Evolutionary conservation across 768 basidiomycete species (phyloP).

Genomic region (Leccinum aurantiacum): DNA sequence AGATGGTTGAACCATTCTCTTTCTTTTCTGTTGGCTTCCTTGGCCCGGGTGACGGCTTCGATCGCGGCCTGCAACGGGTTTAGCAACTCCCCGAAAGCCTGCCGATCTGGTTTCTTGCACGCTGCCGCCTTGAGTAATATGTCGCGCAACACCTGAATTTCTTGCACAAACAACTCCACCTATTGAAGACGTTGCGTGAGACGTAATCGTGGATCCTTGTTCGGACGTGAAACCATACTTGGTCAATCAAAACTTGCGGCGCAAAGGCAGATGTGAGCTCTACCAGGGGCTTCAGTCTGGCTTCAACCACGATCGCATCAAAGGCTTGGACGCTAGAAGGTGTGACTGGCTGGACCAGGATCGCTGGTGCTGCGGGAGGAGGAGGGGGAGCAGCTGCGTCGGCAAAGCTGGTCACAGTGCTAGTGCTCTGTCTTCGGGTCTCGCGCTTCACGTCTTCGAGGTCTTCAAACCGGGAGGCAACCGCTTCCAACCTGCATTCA

Average conservation of each 20-base stretch:
- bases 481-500: constrained; percentile 78
- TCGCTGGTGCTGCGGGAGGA: constrained; percentile 36
- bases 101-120: constrained; percentile 79
- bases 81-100: constrained; percentile 56
- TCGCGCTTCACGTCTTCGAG: constrained; percentile 56
- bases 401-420: constrained; percentile 30
- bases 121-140: constrained; percentile 65
- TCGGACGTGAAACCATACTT: constrained; percentile 50
- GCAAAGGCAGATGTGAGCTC: constrained; percentile 72
- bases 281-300: constrained; percentile 71
- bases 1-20: constrained; percentile 84
- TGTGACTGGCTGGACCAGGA: constrained; percentile 40
- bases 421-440: constrained; percentile 29
- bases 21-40: constrained; percentile 78
- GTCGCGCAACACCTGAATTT: constrained; percentile 66
- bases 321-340: constrained; percentile 70
- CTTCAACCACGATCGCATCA: constrained; percentile 70
- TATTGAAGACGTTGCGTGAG: constrained; percentile 32
- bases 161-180: constrained; percentile 67
- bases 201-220: neutral
- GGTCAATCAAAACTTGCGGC: constrained; percentile 66
- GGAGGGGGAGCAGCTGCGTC: constrained; percentile 29
- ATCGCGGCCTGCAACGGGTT: constrained; percentile 70
- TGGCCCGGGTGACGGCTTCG: constrained; percentile 73
- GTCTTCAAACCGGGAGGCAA: constrained; percentile 92